Evolutionary conservation across 805 yeast species (phyloP), one percentile per base, ranked within the genome.

Genomic region (Hanseniaspora taiwanica): DNA sequence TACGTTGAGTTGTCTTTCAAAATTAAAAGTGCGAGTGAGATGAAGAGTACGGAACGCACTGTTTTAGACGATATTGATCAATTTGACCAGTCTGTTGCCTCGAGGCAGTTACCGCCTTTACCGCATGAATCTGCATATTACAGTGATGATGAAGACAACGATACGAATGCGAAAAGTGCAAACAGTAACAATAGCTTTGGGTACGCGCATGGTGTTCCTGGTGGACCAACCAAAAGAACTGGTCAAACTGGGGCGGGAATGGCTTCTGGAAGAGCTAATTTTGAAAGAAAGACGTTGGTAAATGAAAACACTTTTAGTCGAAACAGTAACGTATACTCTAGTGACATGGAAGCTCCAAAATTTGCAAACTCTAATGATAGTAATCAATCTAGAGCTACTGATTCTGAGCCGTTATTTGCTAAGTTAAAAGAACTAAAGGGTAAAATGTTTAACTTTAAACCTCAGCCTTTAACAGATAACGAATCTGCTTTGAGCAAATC

Each of bases 1-100:
- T 89, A 77, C 58, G 62, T 91, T 41, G 97, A 91, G 52, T 78
- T 91, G 81, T 85, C 96, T 0, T 91, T 84, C 54, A 84, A 83
- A 54, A 91, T 95, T 1, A 55, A 46, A 27, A 23, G 34, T 8
- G 16, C 21, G 27, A 21, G 20, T 21, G 27, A 21, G n/a, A 8
- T 31, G 3, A 24, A 16, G 9, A 14, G 17, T 6, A 38, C n/a
- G 6, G 25, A 20, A 2, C 29, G 19, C 16, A 35, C 19, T n/a
- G 16, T 42, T 24, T 21, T 42, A 8, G 47, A 40, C 27, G 48
- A 46, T 19, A 38, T 44, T 8, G 49, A 42, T 21, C 37, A 44
- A 24, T 36, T 54, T 31, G 59, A 56, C 35, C 50, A 52, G 2
- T 51, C 60, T 0, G 48, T 56, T 36, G 51, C 50, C 10, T 44